Evolutionary conservation across 2,329 filamentous ascomycete genomes (phyloP).

Genomic region (Fusarium gaditjirri): DNA sequence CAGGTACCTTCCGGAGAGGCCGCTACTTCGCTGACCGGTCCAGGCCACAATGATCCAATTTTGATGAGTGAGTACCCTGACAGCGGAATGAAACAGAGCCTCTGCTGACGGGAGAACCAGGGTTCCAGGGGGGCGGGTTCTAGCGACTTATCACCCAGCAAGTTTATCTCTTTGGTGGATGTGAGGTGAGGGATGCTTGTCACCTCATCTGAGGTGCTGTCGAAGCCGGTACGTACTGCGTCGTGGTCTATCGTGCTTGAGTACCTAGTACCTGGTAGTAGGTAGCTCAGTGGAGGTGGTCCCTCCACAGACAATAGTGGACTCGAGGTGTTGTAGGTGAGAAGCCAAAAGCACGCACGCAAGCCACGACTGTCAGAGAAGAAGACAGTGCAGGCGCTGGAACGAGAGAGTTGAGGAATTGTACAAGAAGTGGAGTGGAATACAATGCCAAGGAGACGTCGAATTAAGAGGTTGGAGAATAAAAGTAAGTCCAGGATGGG

Average conservation of each 20-base stretch:
- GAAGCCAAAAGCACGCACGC: neutral
- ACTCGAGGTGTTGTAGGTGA: slow-evolving; percentile 16
- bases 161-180: slow-evolving; percentile 31
- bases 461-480: neutral
- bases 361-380: slow-evolving; percentile 23
- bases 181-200: slow-evolving; percentile 21
- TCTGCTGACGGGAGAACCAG: slow-evolving; percentile 14
- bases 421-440: neutral
- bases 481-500: slow-evolving; percentile 1
- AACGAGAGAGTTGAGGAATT: neutral
- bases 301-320: slow-evolving; percentile 18
- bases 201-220: slow-evolving; percentile 4
- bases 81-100: slow-evolving; percentile 30
- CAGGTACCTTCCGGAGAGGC: slow-evolving; percentile 36
- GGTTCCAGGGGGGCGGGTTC: slow-evolving; percentile 11
- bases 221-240: slow-evolving; percentile 16
- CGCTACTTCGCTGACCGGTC: slow-evolving; percentile 35
- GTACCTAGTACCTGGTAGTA: neutral
- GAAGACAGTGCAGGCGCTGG: neutral
- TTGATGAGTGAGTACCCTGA: slow-evolving; percentile 33
- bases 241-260: neutral
- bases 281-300: neutral
- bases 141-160: slow-evolving; percentile 27
- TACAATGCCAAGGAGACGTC: neutral
- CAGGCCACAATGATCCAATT: slow-evolving; percentile 36